Percentiles rank a stretch among this genome's conserved stretches.
phyloP scores from a whole-genome alignment of 1,284 basidiomycete genomes.

The Sanghuangporus baumii region DNA sequence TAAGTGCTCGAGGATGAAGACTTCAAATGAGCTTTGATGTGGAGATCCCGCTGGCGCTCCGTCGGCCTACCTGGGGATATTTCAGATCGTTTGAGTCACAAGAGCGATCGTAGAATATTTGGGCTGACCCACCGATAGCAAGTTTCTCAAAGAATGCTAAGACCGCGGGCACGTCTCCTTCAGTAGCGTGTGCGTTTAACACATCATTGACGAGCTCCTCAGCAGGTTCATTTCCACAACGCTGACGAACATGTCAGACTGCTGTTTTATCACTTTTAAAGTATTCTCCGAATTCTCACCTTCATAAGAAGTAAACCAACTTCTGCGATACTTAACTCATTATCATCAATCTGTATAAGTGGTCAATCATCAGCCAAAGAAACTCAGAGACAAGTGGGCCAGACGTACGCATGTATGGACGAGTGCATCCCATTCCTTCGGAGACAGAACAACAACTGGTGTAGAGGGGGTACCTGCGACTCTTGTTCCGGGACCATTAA shows the following conservation, averaged over 20 bases:
- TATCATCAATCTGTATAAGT: slow-evolving; percentile 28
- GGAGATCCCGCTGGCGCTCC: slow-evolving; percentile 57
- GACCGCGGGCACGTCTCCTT: slow-evolving; percentile 39
- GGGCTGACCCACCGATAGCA: slow-evolving; percentile 33
- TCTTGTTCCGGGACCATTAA: slow-evolving; percentile 18
- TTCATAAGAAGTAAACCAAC: slow-evolving; percentile 40
- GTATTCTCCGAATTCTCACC: slow-evolving; percentile 31
- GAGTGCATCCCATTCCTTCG: slow-evolving; percentile 48
- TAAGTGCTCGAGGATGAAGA: slow-evolving; percentile 30
- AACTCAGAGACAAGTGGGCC: slow-evolving; percentile 19
- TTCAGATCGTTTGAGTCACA: background rate
- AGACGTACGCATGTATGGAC: slow-evolving; percentile 32
- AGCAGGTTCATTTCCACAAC: slow-evolving; percentile 33
- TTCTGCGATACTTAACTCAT: slow-evolving; percentile 32
- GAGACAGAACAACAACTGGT: slow-evolving; percentile 38
- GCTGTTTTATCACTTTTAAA: background rate
- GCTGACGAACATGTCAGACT: slow-evolving; percentile 24
- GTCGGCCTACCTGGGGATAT: slow-evolving; percentile 37
- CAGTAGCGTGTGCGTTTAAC: slow-evolving; percentile 43
- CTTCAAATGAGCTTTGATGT: slow-evolving; percentile 55
- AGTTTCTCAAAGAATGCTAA: slow-evolving; percentile 42
- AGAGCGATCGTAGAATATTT: background rate
- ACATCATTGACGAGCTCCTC: slow-evolving; percentile 39
- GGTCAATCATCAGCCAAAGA: background rate
- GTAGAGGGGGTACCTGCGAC: background rate